Evolutionary conservation across 768 basidiomycete genomes (phyloP), one percentile per base, ranked within the genome.

Genomic region (Panellus pusillus): DNA sequence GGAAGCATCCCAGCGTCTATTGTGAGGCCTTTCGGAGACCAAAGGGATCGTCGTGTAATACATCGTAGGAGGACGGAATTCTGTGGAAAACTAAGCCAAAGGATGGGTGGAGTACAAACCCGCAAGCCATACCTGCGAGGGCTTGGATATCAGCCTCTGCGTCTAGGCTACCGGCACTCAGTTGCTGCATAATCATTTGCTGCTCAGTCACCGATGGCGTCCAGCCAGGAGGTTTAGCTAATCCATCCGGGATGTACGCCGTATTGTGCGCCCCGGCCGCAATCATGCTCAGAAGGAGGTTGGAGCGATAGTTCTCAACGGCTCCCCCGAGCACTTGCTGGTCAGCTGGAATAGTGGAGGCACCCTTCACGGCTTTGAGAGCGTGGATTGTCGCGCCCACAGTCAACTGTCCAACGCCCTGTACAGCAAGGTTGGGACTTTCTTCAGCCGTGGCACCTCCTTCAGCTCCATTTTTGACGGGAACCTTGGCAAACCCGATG

Each of bases 31-130:
- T 69, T 95, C 93, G 31, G 90, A 87, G 24, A 93, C 88, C 50
- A 89, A 76, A 11, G 97, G 97, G 52, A 99, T 97, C 29, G 91
- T 88, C 18, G 94, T 93, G 72, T 98, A 98, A 72, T 99, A 99
- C 80, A 92, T 93, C 6, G 87, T 91, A 9, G 93, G 92, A 42
- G 91, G 89, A 15, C 95, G 86, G 72, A 93, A 89, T 45, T 95
- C 95, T 95, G 48, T 55, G n/a, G 7, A 43, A 63, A 47, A 43
- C 20, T 32, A 32, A 42, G 46, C 24, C 24, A 44, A 13, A 32
- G 17, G 47, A 52, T 20, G n/a, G 15, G 56, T 44, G 14, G n/a
- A 54, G 29, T 4, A 19, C 12, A 49, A 42, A 15, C 36, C 9
- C 39, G 36, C 35, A n/a, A 44, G 76, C 2, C 87, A 64, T 61